Conservation (phyloP, 352 stramenopile species). For the Peronosclerospora sorghi region DNA sequence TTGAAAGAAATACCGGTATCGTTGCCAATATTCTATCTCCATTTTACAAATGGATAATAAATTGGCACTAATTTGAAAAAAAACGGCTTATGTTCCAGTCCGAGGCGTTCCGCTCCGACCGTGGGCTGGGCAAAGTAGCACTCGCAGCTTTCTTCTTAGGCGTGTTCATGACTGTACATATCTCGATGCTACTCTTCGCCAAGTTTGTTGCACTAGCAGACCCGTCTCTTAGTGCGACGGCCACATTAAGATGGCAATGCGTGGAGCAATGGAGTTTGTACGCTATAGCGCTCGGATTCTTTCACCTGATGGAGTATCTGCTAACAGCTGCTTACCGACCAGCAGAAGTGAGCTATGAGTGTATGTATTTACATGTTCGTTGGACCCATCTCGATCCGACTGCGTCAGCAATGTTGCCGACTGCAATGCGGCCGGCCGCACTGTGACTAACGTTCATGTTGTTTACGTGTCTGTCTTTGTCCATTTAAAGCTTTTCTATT, state of each 20-base stretch:
- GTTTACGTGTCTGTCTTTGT: conserved; percentile 1
- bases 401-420: too few relatives aligned
- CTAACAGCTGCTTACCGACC: conserved; percentile 75
- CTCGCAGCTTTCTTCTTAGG: conserved; percentile 67
- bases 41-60: too few relatives aligned
- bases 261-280: conserved; percentile 68
- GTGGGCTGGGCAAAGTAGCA: conserved; percentile 62
- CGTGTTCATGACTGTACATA: conserved; percentile 61
- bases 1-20: too few relatives aligned
- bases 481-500: conserved; percentile 68
- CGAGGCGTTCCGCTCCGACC: conserved; percentile 65
- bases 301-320: conserved; percentile 80
- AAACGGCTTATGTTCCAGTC: conserved; percentile 49
- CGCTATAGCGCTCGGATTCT: conserved; percentile 62
- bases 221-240: conserved; percentile 3
- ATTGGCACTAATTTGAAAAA: too few relatives aligned
- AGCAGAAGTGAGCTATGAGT: conserved; percentile 69
- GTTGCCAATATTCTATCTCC: too few relatives aligned
- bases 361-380: conserved; percentile 24
- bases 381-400: too few relatives aligned
- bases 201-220: conserved; percentile 13
- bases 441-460: neutral
- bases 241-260: conserved; percentile 30
- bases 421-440: neutral
- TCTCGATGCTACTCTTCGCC: conserved; percentile 32